These are phyloP conservation scores for Candida nitratophila DNA, from an alignment of 805 yeast genomes.

Conservation along the genomic window DNA sequence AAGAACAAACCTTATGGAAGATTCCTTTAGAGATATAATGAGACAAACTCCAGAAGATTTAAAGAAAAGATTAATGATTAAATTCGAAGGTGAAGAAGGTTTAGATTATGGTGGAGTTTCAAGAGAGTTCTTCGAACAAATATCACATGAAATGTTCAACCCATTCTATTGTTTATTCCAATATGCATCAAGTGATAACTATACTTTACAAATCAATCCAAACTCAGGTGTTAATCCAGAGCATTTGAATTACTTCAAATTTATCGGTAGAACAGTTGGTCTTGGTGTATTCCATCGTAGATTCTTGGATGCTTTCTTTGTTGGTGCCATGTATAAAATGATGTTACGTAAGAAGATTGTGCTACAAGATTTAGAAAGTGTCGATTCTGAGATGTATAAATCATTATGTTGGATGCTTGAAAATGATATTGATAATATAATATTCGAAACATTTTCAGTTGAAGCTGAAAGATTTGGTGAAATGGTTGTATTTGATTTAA, in stretches of 20 bases:
- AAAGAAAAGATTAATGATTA: slow-evolving; percentile 95
- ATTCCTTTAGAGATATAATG: slow-evolving; percentile 97
- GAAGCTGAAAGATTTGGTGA: slow-evolving; percentile 95
- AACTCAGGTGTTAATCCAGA: slow-evolving; percentile 96
- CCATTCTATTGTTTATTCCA: slow-evolving; percentile 97
- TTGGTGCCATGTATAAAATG: slow-evolving; percentile 97
- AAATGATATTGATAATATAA: slow-evolving; percentile 82
- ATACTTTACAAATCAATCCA: slow-evolving; percentile 95
- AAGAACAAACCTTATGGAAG: slow-evolving; percentile 94
- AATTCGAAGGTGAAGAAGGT: slow-evolving; percentile 99
- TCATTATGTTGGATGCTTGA: slow-evolving; percentile 94
- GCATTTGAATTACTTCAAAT: slow-evolving; percentile 95
- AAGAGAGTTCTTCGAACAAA: slow-evolving; percentile 91
- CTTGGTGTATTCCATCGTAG: slow-evolving; percentile 97
- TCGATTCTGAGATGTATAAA: slow-evolving; percentile 93
- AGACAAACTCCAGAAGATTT: slow-evolving; percentile 97
- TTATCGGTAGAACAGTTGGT: slow-evolving; percentile 97
- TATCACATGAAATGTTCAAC: slow-evolving; percentile 97
- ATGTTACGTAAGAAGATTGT: slow-evolving; percentile 92
- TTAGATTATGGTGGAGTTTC: slow-evolving; percentile 99
- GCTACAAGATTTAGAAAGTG: slow-evolving; percentile 96
- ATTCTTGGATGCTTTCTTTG: slow-evolving; percentile 95
- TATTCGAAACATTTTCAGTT: slow-evolving; percentile 80
- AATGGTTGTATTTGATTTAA: slow-evolving; percentile 80
- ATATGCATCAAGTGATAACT: slow-evolving; percentile 96